A percentile compares a stretch with the other conserved stretches of the same genome.
These are phyloP conservation scores for Kockiozyma suomiensis DNA, from an alignment of 805 yeast genomes.

Conservation along the genomic window DNA sequence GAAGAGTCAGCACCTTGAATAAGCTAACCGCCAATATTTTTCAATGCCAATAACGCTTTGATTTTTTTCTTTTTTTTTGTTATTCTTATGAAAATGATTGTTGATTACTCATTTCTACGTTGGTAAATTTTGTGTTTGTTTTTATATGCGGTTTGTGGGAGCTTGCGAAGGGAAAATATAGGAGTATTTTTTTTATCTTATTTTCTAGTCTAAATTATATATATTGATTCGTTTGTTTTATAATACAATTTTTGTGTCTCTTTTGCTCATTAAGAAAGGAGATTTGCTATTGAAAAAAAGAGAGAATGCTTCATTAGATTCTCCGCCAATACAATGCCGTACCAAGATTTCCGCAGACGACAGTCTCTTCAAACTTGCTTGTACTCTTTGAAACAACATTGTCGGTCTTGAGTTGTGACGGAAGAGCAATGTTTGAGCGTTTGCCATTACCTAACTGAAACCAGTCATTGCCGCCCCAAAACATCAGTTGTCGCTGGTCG, in stretches of 20 bases:
- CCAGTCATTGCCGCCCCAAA: constrained; percentile 80
- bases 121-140: too few species aligned
- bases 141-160: too few species aligned
- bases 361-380: constrained; percentile 14
- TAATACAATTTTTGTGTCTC: not conserved
- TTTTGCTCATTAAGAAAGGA: too few species aligned
- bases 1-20: constrained; percentile 10
- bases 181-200: too few species aligned
- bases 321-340: constrained; percentile 32
- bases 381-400: constrained; percentile 2
- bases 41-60: not conserved
- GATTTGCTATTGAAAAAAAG: not conserved
- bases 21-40: not conserved
- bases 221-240: not conserved
- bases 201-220: not conserved
- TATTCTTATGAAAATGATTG: too few species aligned
- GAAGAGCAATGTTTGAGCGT: constrained; percentile 48
- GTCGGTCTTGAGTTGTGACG: not conserved
- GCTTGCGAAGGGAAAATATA: too few species aligned
- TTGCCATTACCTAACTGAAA: constrained; percentile 90
- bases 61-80: not conserved
- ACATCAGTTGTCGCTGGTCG: constrained; percentile 24
- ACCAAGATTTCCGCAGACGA: constrained; percentile 26
- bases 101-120: too few species aligned
- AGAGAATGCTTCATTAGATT: not conserved